Conservation (phyloP, 257 asterid genomes). For the Solanum medicagineum region DNA sequence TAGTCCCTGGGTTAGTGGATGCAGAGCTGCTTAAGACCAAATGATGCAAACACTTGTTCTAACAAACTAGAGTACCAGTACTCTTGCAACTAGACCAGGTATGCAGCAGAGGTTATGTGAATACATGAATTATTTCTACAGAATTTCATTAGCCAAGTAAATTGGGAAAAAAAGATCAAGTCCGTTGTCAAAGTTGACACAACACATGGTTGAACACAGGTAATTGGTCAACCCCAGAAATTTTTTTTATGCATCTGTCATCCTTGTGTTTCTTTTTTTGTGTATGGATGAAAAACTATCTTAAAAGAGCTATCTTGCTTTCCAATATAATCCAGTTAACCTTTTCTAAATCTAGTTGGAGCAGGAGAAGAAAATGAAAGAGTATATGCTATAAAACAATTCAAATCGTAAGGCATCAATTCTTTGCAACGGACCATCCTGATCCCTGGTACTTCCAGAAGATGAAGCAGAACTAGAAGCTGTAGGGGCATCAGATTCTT, state of each 20-base stretch:
- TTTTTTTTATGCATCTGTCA: neutral
- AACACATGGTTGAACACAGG: neutral
- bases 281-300: neutral
- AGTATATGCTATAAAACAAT: neutral
- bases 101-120: neutral
- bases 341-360: neutral
- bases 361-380: neutral
- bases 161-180: neutral
- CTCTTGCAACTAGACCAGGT: neutral
- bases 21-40: neutral
- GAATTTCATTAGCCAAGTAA: neutral
- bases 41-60: neutral
- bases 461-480: conserved; percentile 26
- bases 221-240: neutral
- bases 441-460: conserved; percentile 20
- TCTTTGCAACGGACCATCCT: conserved; percentile 29
- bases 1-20: neutral
- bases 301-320: neutral
- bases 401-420: neutral
- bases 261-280: neutral
- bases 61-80: neutral
- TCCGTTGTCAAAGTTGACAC: neutral
- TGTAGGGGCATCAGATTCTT: conserved; percentile 26
- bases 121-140: neutral
- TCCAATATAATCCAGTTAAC: neutral